Base-by-base conservation (phyloP, 164 flowering plant genomes). In the Aristolochia californica region DNA sequence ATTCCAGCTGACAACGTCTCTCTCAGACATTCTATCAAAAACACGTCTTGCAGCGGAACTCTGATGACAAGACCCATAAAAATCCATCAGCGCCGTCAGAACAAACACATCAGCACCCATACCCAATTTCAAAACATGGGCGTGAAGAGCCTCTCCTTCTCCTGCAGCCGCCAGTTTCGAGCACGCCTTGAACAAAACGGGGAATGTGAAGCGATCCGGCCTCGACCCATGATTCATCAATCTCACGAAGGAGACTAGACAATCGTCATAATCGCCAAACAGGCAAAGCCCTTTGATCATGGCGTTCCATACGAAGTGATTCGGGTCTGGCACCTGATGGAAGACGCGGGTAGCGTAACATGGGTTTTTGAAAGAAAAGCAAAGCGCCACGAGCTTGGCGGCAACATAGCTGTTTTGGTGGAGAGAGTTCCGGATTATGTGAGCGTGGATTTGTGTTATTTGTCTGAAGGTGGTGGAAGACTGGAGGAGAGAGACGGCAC, bases 1-100 rank as follows among this genome's bases (percentile, higher is more conserved):
- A 45, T 71, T 71, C 70, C 74, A 63, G 43, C 62, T 43, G 23
- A 60, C 68, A 45, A 48, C 62, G 60, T 66, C 70, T 62, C 64
- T 62, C 2, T n/a, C 18, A 56, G 66, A 10, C 27, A 43, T 62
- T 57, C 47, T 47, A 16, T 61, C 69, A 14, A 70, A 24, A 21
- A 22, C 48, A 58, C 4, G 74, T 67, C 20, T 52, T 23, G 10
- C 40, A 34, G 2, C 62, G 53, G 51, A 5, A 56, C 24, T 57
- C 61, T 13, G 11, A 51, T 54, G 62, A 66, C 10, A 64, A 58
- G 40, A 34, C 10, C 40, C 40, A 24, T 65, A 66, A 57, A 66
- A 55, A 12, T 57, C 62, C 20, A 69, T 61, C 55, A 69, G 56
- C 7, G 68, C 23, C 22, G 18, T 57, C 12, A 34, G 56, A 18